phyloP scores from a whole-genome alignment of 2,329 filamentous ascomycete genomes.

The Colletotrichum plurivorum region DNA sequence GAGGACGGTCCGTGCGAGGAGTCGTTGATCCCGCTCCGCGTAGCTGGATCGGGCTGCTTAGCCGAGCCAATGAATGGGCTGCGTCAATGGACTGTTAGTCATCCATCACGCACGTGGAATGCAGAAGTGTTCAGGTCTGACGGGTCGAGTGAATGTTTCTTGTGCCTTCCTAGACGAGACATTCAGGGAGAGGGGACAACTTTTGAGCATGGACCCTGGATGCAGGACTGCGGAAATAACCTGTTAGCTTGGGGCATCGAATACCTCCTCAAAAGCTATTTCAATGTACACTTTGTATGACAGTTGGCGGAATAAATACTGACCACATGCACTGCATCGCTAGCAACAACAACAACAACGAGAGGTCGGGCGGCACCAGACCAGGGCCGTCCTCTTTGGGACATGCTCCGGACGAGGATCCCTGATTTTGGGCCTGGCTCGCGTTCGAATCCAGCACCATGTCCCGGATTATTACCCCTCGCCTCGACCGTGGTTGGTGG shows the following conservation, averaged over 20 bases:
- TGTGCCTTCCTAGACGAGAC: neutral
- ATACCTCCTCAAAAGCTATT: too few species aligned
- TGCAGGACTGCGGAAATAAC: too few species aligned
- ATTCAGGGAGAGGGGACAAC: neutral
- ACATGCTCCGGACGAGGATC: constrained; percentile 18
- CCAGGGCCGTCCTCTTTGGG: constrained; percentile 17
- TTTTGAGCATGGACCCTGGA: too few species aligned
- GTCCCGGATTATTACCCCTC: constrained; percentile 13
- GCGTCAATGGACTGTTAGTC: too few species aligned
- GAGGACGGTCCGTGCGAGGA: neutral
- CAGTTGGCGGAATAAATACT: constrained; percentile 14
- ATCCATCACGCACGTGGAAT: neutral
- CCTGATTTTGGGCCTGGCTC: constrained; percentile 23
- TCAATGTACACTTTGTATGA: constrained; percentile 3
- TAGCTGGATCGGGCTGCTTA: constrained; percentile 11
- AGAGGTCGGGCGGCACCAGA: neutral
- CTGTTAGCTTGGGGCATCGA: too few species aligned
- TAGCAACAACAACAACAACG: neutral
- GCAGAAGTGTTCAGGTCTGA: neutral
- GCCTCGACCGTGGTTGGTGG: constrained; percentile 9
- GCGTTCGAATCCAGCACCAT: constrained; percentile 1
- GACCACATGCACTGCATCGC: neutral
- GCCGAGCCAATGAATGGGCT: constrained; percentile 27
- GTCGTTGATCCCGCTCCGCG: neutral
- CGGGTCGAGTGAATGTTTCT: too few species aligned